Percentiles rank a stretch among this genome's conserved stretches.
Conservation (phyloP, 1,284 basidiomycete species). For the Agaricales sp. region DNA sequence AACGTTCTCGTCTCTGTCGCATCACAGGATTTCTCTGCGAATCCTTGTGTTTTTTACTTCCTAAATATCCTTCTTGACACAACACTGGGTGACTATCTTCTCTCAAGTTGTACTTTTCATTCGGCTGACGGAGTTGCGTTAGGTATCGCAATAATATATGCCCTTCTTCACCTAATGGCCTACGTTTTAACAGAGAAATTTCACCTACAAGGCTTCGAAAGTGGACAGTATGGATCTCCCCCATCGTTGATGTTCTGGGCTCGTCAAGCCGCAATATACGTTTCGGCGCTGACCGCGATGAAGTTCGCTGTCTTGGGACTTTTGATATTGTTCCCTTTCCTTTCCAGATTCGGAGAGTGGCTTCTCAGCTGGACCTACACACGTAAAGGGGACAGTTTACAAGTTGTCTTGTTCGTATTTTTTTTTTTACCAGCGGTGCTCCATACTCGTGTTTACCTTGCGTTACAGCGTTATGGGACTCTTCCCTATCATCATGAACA, state of each 20-base stretch:
- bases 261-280: slow-evolving; percentile 81
- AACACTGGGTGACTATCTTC: slow-evolving; percentile 60
- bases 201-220: slow-evolving; percentile 68
- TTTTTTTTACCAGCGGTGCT: neutral
- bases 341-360: slow-evolving; percentile 74
- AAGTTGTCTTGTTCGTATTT: slow-evolving; percentile 71
- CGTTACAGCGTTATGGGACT: slow-evolving; percentile 73
- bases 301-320: slow-evolving; percentile 77
- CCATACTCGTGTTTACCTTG: slow-evolving; percentile 3
- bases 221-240: slow-evolving; percentile 81
- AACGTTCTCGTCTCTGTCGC: slow-evolving; percentile 78
- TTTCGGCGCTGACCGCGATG: slow-evolving; percentile 80
- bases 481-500: slow-evolving; percentile 90
- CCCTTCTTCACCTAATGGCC: slow-evolving; percentile 64
- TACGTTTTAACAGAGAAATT: slow-evolving; percentile 57
- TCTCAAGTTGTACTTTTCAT: slow-evolving; percentile 4
- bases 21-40: slow-evolving; percentile 58
- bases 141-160: slow-evolving; percentile 84
- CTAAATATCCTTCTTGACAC: slow-evolving; percentile 94
- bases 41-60: slow-evolving; percentile 89
- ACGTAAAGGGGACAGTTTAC: slow-evolving; percentile 46
- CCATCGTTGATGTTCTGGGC: slow-evolving; percentile 68
- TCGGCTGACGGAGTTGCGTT: slow-evolving; percentile 2
- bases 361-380: slow-evolving; percentile 72
- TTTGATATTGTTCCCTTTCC: slow-evolving; percentile 59